phyloP scores from a whole-genome alignment of 2,329 filamentous ascomycete species.

The Whalleya microplaca region DNA sequence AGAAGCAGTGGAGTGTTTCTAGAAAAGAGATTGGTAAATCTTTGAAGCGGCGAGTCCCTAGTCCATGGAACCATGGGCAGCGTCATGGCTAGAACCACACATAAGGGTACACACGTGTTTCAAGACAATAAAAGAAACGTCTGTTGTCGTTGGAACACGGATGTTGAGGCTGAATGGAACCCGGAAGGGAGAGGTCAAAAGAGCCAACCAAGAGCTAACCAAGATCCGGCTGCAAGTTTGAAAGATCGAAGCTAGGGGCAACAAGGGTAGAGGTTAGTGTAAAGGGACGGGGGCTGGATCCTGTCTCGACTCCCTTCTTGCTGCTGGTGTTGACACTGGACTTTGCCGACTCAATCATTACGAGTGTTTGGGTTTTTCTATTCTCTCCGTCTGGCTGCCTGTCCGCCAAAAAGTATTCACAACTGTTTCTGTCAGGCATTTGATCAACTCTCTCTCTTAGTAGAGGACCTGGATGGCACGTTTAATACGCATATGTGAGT shows the following conservation, averaged over 20 bases:
- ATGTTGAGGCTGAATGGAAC: background rate
- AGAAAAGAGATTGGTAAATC: constrained; percentile 5
- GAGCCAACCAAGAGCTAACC: background rate
- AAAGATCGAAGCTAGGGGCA: background rate
- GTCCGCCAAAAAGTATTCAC: no score
- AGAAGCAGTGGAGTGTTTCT: constrained; percentile 20
- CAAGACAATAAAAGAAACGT: background rate
- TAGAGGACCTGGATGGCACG: no score
- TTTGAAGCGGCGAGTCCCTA: constrained; percentile 18
- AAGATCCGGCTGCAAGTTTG: background rate
- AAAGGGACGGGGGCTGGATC: background rate
- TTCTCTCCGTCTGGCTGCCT: no score
- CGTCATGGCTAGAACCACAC: background rate
- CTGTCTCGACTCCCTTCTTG: background rate
- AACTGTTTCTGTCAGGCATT: no score
- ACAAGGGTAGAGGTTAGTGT: background rate
- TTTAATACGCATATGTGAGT: no score
- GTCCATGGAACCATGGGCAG: background rate
- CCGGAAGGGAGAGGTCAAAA: background rate
- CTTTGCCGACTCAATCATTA: background rate
- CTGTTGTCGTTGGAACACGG: background rate
- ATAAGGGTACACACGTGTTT: background rate
- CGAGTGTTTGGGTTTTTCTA: no score
- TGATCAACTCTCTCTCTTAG: no score
- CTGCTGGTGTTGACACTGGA: background rate